Base-by-base conservation (phyloP, 805 yeast genomes). In the Candida arabinofermentans region DNA sequence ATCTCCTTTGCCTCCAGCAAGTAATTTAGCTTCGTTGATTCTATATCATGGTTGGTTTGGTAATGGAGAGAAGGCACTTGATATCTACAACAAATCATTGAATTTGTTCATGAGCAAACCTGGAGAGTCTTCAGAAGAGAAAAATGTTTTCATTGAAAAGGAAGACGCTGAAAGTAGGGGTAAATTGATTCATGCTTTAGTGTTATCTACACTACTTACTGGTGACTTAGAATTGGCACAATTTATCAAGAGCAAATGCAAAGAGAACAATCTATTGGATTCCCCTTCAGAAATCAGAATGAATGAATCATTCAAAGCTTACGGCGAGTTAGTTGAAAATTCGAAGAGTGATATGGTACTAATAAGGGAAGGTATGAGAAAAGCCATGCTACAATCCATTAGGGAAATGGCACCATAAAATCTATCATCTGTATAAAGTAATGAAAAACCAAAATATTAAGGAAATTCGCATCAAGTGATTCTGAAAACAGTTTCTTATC, bases 141-240 rank as follows among this genome's bases (percentile, higher is more conserved):
- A 10, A 13, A 33, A 33, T 14, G 17, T 21, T 8, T 21, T 14
- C n/a, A 21, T 33, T 3, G 35, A 21, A 9, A 18, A 16, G 2
- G 35, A 33, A n/a, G 42, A 50, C 19, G 37, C 38, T 36, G 21
- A 30, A 14, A 37, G 54, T 36, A 40, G 63, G 29, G 58, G 59
- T 4, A 42, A 39, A 34, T 34, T 62, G 10, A 49, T 60, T 7
- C 52, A 59, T 35, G 47, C 64, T 7, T 47, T 65, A 34, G 44
- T 58, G 4, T 40, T 61, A 14, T 44, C 58, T 9, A 42, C 57
- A 8, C 38, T 65, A 6, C 36, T 54, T 3, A 47, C 47, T 2
- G 39, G 48, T 3, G 67, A 65, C 33, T 32, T 65, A 6, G 64
- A 60, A 19, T 38, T 65, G 23, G 68, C 68, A 1, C 53, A 57